Base-by-base conservation (phyloP, 306 rosid genomes). In the Cicer cuneatum region DNA sequence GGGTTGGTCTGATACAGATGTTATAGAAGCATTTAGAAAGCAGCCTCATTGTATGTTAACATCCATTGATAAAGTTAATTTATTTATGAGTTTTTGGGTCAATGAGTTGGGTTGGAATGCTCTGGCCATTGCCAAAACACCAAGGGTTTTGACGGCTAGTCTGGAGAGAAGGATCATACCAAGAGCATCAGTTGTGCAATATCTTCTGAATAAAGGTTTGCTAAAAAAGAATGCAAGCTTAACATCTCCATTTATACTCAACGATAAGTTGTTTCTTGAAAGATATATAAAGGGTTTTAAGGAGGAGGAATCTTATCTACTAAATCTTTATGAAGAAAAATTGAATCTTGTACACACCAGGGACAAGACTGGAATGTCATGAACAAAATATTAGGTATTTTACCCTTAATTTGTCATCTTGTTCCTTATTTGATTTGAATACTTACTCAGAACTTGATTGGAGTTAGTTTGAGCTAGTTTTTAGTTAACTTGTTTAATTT, bases 1-100 rank as follows among this genome's bases (percentile, higher is more conserved):
- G 92, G 97, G 94, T 12, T 91, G 82, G 84, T 66, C 85, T 4
- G 83, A 89, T 11, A 88, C 84, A 7, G 77, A 73, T 5, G 48
- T 79, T 15, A 24, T 41, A 2, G 10, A 33, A 10, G 89, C 87
- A 3, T 89, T 87, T 66, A 21, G 33, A 58, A 83, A 4, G 80
- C 35, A 35, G 4, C 94, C 97, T 1, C 15, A 54, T 3, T 81
- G 79, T 65, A 77, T 89, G 85, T 10, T 29, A 38, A 2, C 16
- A 2, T 86, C 87, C 0, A 59, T 49, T 51, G 72, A 80, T 19
- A 87, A 89, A 67, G 73, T 89, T 7, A 12, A 66, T 70, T 21
- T 18, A 12, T 49, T 63, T 2, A 82, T 85, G 94, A 74, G 56
- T 47, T 69, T 79, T 37, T 77, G 86, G 53, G 81, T 84, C 14